These are phyloP conservation scores for Melanomma pulvis-pyrius DNA, from an alignment of 495 filamentous ascomycete genomes.

Conservation along the genomic window DNA sequence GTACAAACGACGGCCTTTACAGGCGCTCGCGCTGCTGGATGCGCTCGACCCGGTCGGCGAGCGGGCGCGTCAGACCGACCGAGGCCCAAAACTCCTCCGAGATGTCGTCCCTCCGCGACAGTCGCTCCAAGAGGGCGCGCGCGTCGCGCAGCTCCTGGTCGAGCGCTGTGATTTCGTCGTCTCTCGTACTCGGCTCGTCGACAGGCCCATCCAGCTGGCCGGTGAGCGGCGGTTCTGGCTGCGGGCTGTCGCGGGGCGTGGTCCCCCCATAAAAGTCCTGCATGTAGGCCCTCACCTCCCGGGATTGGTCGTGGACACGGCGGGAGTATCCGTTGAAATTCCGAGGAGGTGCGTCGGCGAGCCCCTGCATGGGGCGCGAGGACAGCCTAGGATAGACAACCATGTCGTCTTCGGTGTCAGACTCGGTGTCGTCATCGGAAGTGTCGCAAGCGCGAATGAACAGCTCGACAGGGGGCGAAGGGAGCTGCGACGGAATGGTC, in stretches of 20 bases:
- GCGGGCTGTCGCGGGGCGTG: neutral
- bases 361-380: neutral
- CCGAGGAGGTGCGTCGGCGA: conserved; percentile 19
- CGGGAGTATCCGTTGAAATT: conserved; percentile 26
- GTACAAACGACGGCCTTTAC: neutral
- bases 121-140: conserved; percentile 67
- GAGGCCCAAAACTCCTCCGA: conserved; percentile 78
- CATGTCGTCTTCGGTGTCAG: conserved; percentile 31
- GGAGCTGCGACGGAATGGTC: conserved; percentile 37
- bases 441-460: conserved; percentile 34
- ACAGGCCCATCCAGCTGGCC: conserved; percentile 37
- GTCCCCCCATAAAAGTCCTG: conserved; percentile 10
- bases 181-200: conserved; percentile 17
- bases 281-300: conserved; percentile 24
- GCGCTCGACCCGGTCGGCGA: conserved; percentile 23
- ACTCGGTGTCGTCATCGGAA: conserved; percentile 34
- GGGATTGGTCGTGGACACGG: conserved; percentile 21
- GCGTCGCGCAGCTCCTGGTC: conserved; percentile 60
- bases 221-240: neutral
- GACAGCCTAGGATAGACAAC: neutral
- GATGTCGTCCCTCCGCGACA: conserved; percentile 69
- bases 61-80: conserved; percentile 59
- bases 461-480: conserved; percentile 12
- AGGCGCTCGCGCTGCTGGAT: conserved; percentile 21
- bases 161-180: conserved; percentile 20